Base-by-base conservation (phyloP, 2,329 filamentous ascomycete species). In the Diaporthe vexans region DNA sequence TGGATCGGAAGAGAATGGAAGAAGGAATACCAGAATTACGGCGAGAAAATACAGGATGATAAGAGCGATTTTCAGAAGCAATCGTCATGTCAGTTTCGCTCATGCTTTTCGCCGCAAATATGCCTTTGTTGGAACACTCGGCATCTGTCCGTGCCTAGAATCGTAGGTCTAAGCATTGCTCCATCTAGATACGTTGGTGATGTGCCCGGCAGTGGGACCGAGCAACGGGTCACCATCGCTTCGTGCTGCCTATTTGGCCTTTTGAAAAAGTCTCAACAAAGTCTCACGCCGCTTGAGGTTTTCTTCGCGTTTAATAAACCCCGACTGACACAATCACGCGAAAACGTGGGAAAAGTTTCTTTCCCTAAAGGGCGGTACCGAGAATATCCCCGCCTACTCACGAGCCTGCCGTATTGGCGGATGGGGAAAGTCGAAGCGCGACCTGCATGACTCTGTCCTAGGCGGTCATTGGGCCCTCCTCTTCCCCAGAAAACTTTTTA, bases 141-240 rank as follows among this genome's bases (percentile, higher is more conserved):
- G 46, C n/a, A 21, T 54, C 48, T 4, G 48, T 40, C 48, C 63
- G 63, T 68, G 54, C 63, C 48, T 40, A 54, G 48, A 54, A 68
- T 68, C 48, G 48, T 68, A 68, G 63, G 63, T 54, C 63, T 68
- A 68, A 68, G 46, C 63, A 68, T 68, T 54, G 48, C 63, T 40
- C 63, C 48, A 26, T 40, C n/a, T 51, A 21, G n/a, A 68, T 4
- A 26, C n/a, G 9, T 26, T 24, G 40, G 35, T 37, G 29, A 26
- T 6, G 24, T 52, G 46, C 43, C 26, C n/a, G 21, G 61, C 61
- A 15, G 29, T n/a, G 48, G 63, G 33, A 68, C 63, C 33, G 7
- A 40, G 15, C 33, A 68, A 40, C 15, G 15, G 46, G 48, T 40
- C 33, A 26, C 2, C 1, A 17, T 13, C 63, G 63, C 46, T 54